Percentiles rank a stretch among this genome's conserved stretches.
Evolutionary conservation across 768 basidiomycete species (phyloP).

Genomic region (Mycena indigotica): DNA sequence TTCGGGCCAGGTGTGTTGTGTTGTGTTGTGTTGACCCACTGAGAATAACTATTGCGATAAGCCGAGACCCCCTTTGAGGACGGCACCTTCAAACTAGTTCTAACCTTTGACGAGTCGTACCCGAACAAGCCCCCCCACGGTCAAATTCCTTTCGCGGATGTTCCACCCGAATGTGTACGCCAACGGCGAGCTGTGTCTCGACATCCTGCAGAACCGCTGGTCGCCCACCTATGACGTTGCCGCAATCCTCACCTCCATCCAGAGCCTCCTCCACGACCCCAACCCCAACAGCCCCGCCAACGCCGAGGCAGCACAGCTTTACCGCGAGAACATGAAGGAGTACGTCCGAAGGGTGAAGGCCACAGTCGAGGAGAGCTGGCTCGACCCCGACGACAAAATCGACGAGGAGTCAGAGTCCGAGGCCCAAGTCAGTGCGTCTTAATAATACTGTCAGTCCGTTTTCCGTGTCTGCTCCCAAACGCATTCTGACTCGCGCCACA

Average conservation of each 20-base stretch:
- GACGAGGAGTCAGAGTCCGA: constrained; percentile 31
- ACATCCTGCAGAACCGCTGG: constrained; percentile 99
- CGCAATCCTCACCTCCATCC: constrained; percentile 95
- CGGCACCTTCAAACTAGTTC: constrained; percentile 94
- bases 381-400: constrained; percentile 77
- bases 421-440: neutral
- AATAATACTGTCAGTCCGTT: neutral
- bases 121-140: constrained; percentile 98
- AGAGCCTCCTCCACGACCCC: constrained; percentile 94
- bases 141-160: constrained; percentile 97
- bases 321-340: constrained; percentile 98
- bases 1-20: constrained; percentile 86
- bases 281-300: constrained; percentile 99
- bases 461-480: too few relatives aligned
- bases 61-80: constrained; percentile 99
- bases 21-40: neutral
- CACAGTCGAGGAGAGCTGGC: constrained; percentile 94
- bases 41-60: constrained; percentile 32
- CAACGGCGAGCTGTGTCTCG: constrained; percentile 96
- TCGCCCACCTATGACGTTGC: constrained; percentile 99
- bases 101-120: constrained; percentile 97
- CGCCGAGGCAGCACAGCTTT: constrained; percentile 95
- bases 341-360: constrained; percentile 91
- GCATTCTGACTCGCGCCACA: too few relatives aligned
- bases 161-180: constrained; percentile 99